Evolutionary conservation across 1,284 basidiomycete species (phyloP).

Genomic region (Fereydounia khargensis): DNA sequence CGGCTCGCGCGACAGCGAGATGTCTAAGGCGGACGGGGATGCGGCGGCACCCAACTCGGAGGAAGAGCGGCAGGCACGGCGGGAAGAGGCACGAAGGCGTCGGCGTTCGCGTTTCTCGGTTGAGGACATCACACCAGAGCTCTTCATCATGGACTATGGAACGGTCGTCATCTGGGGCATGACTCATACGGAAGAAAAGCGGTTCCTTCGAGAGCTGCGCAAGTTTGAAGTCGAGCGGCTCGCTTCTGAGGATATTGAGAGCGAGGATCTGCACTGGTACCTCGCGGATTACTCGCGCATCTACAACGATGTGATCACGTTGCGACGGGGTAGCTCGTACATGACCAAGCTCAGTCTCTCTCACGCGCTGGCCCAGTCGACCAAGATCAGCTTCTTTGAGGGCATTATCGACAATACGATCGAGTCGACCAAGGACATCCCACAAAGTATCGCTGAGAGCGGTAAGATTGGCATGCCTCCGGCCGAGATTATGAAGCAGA

Average conservation of each 20-base stretch:
- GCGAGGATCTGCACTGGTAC: slow-evolving; percentile 95
- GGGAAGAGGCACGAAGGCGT: slow-evolving; percentile 1
- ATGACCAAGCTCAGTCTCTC: slow-evolving; percentile 96
- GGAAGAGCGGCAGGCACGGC: slow-evolving; percentile 1
- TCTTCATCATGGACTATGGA: slow-evolving; percentile 87
- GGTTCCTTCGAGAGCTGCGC: slow-evolving; percentile 78
- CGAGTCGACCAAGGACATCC: slow-evolving; percentile 94
- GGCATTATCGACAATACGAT: slow-evolving; percentile 89
- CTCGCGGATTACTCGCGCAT: slow-evolving; percentile 87
- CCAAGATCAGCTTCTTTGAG: slow-evolving; percentile 76
- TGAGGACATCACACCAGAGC: slow-evolving; percentile 43
- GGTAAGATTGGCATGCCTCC: slow-evolving; percentile 74
- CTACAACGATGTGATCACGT: slow-evolving; percentile 96
- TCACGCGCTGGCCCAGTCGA: slow-evolving; percentile 90
- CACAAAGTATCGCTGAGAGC: slow-evolving; percentile 86
- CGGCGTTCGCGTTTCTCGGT: slow-evolving; percentile 26
- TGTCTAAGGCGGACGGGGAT: slow-evolving; percentile 1
- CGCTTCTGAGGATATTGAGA: slow-evolving; percentile 64
- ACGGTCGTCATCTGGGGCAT: slow-evolving; percentile 96
- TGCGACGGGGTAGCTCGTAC: slow-evolving; percentile 89
- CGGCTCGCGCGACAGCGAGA: not conserved
- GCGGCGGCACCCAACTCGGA: not conserved
- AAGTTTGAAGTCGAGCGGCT: slow-evolving; percentile 88
- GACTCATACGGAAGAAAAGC: slow-evolving; percentile 84
- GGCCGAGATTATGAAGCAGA: slow-evolving; percentile 92